Evolutionary conservation across 495 filamentous ascomycete species (phyloP).

Genomic region (Hypomontagnella monticulosa): DNA sequence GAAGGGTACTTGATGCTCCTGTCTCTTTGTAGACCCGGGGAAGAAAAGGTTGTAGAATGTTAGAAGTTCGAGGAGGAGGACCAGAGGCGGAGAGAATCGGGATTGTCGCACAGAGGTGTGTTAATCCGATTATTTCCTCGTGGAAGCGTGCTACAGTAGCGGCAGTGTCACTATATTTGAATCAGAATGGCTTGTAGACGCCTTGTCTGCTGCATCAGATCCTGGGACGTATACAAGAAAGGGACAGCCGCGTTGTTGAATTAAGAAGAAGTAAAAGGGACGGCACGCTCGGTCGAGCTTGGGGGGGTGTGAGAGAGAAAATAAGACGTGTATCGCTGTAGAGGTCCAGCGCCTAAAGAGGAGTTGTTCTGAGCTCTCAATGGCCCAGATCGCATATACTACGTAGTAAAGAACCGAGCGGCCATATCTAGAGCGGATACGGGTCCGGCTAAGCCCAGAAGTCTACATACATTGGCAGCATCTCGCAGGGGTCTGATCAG

Average conservation of each 20-base stretch:
- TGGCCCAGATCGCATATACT: constrained; percentile 48
- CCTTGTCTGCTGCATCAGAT: constrained; percentile 43
- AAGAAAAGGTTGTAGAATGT: constrained; percentile 28
- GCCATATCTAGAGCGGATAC: constrained; percentile 52
- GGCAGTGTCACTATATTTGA: constrained; percentile 47
- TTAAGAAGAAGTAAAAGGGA: constrained; percentile 47
- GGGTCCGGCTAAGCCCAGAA: constrained; percentile 50
- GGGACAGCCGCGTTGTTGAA: constrained; percentile 47
- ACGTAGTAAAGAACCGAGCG: constrained; percentile 49
- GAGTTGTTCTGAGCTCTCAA: constrained; percentile 51
- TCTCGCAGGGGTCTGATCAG: constrained; percentile 48
- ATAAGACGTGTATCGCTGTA: constrained; percentile 50
- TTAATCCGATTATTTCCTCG: constrained; percentile 46
- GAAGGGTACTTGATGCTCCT: constrained; percentile 35
- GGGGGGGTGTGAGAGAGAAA: constrained; percentile 49
- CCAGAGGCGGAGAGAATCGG: constrained; percentile 33
- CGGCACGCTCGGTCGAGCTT: constrained; percentile 49
- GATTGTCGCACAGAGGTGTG: constrained; percentile 37
- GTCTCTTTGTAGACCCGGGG: constrained; percentile 29
- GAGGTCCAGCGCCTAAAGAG: constrained; percentile 49
- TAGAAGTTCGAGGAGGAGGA: constrained; percentile 39
- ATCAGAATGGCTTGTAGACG: constrained; percentile 41
- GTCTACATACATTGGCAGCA: constrained; percentile 44
- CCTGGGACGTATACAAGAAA: constrained; percentile 42
- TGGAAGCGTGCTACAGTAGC: constrained; percentile 44